Base-by-base conservation (phyloP, 1,139 yeast genomes). In the Candida smagusa region DNA sequence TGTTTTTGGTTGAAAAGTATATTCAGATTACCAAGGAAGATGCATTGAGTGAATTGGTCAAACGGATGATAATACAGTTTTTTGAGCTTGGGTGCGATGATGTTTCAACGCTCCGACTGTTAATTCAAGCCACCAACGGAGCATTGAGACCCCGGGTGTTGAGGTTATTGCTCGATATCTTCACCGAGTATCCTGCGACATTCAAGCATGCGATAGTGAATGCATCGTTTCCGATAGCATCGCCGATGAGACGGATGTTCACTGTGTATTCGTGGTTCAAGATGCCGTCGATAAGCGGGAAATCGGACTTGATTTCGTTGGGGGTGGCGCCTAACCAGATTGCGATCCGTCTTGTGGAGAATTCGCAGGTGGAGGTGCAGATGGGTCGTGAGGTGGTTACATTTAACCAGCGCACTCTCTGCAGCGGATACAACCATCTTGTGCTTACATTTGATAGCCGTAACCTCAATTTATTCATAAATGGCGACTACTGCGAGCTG, bases 401-500 rank as follows among this genome's bases (percentile, higher is more conserved):
- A 5, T 37, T 37, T 30, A 33, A 31, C 24, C 30, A 22, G 9
- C 22, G 25, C 22, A n/a, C 12, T 8, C 31, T 28, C 9, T 16
- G 31, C 5, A 19, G 28, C 21, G 66, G 59, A 2, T 67, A 48
- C 41, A 49, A 53, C 3, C 71, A 68, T 36, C 49, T 71, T 30
- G 65, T 56, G 3, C 46, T 71, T 13, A 67, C 74, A 0, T 71
- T 60, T 43, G 75, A 71, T 45, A 49, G 49, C 11, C 55, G 61
- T 7, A 68, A 68, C 42, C 54, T 71, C 36, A 67, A 61, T 40
- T 53, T 71, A 11, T 70, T 46, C 43, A 43, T 71, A 7, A 64
- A 71, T 45, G 76, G 76, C 4, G 72, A 68, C 33, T 67, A 67
- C 41, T 59, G 70, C 33, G 77, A 71, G 43, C 65, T 71, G 9